Base-by-base conservation (phyloP, 345 rosid species). In the Melaleuca quinquenervia region DNA sequence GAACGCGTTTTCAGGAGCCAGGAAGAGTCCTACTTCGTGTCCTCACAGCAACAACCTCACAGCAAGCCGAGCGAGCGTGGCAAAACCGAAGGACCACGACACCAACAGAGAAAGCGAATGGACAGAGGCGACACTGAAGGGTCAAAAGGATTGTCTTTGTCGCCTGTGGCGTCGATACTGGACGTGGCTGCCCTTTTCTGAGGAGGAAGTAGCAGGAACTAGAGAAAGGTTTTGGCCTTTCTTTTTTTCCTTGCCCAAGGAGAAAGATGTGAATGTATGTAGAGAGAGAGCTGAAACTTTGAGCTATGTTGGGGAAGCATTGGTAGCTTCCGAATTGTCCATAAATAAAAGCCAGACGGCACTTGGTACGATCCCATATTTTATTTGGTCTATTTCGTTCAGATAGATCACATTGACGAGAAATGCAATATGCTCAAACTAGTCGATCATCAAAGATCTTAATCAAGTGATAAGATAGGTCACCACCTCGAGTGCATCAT, bases 1-100 rank as follows among this genome's bases (percentile, higher is more conserved):
- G 93, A 91, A 82, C 75, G 84, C 86, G 62, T 90, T 16, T 87
- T 90, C 51, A n/a, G 13, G 29, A 88, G 86, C 82, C 92, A 89
- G 49, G 86, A 83, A 44, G 88, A 86, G 44, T 83, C 83, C 2
- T 58, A 85, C 82, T 91, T 83, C 29, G 84, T 82, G 44, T 50
- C 83, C 50, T 29, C 76, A 54, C 53, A 82, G 45, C 50, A 16
- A 20, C 76, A 32, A 32, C 24, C 76, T 15, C 24, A 9, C 45
- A 18, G 22, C 9, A 18, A 32, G 76, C 45, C 2, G 76, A 18
- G 76, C 16, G 76, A 8, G 1, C 45, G 9, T 11, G 21, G 0
- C 45, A 8, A 62, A 64, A 32, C 41, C 3, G 24, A 64, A 16
- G 76, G 76, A 10, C 32, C 76, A 32, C 0, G 20, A 16, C 12